Evolutionary conservation across 1,284 basidiomycete genomes (phyloP).

Genomic region (Volvariella volvacea): DNA sequence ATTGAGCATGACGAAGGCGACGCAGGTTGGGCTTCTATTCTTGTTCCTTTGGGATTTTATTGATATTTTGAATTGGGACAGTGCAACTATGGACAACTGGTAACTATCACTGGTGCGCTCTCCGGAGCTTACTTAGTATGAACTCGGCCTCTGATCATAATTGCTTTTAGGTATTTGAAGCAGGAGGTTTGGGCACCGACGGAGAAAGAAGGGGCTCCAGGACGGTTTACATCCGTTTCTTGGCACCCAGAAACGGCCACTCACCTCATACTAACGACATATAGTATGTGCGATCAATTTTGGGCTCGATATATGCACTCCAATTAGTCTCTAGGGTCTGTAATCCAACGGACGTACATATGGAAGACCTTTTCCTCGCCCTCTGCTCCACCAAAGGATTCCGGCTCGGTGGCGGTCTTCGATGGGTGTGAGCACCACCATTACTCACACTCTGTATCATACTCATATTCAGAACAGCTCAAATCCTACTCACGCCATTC

Average conservation of each 20-base stretch:
- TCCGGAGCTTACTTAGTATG: constrained; percentile 1
- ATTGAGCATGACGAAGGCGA: constrained; percentile 65
- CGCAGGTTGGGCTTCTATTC: constrained; percentile 45
- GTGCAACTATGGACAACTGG: constrained; percentile 95
- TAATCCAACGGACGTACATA: constrained; percentile 57
- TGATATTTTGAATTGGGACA: constrained; percentile 16
- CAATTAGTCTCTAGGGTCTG: not conserved
- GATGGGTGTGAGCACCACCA: constrained; percentile 62
- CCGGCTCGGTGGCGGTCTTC: constrained; percentile 85
- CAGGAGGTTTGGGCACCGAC: constrained; percentile 65
- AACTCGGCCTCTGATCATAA: too few relatives aligned
- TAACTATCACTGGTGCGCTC: constrained; percentile 87
- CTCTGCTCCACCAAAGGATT: constrained; percentile 64
- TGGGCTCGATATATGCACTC: too few relatives aligned
- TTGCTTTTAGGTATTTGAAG: constrained; percentile 85
- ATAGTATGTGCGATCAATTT: constrained; percentile 41
- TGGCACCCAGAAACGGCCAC: constrained; percentile 89
- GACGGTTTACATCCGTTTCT: constrained; percentile 57
- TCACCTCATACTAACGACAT: constrained; percentile 62
- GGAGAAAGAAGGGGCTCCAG: constrained; percentile 18
- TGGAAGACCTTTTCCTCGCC: constrained; percentile 75
- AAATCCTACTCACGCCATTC: constrained; percentile 88
- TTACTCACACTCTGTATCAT: constrained; percentile 5
- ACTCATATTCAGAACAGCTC: too few relatives aligned
- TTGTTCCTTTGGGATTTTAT: not conserved